Evolutionary conservation across 352 stramenopile species (phyloP), one percentile per base, ranked within the genome.

Genomic region (Phytophthora ramorum): DNA sequence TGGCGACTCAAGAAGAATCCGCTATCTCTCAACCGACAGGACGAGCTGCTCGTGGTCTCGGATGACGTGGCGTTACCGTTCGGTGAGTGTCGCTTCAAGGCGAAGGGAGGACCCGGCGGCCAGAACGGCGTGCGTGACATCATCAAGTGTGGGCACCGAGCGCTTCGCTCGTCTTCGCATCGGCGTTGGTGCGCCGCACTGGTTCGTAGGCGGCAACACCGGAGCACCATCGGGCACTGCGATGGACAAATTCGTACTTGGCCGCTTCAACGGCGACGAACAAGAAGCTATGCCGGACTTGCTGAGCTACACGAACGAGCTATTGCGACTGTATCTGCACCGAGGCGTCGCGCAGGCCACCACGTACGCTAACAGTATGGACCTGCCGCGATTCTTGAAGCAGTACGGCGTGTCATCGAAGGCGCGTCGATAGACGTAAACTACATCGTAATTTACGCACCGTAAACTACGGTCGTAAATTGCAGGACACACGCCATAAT

Each of bases 1-100:
- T 96, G 87, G 83, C 81, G 86, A 20, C 74, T 96, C 19, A 96
- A 96, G 75, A 90, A 89, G 67, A 96, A 95, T 38, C 67, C 86
- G 45, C 74, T 95, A 44, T 61, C 83, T 8, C 61, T 95, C 32
- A 94, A 92, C 60, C 84, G 84, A 46, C 85, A 95, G 52, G 88
- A 96, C 53, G 88, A 96, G 55, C 69, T 96, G 62, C 82, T 96
- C 16, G 88, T 96, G 26, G 54, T 95, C 24, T 85, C 81, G 3
- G 89, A 96, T 58, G 87, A 96, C 55, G 87, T 96, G 28, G 71
- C 85, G 28, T 57, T 95, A 32, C 89, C 89, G 3, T 96, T 95
- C 46, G 89, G 89, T 40, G 85, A 85, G 30, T 93, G 82, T 22
- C 87, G 85, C 24, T 94, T 96, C 69, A 94, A 94, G 63, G 70